Base-by-base conservation (phyloP, 148 eudicot species). In the Dysphania ambrosioides region DNA sequence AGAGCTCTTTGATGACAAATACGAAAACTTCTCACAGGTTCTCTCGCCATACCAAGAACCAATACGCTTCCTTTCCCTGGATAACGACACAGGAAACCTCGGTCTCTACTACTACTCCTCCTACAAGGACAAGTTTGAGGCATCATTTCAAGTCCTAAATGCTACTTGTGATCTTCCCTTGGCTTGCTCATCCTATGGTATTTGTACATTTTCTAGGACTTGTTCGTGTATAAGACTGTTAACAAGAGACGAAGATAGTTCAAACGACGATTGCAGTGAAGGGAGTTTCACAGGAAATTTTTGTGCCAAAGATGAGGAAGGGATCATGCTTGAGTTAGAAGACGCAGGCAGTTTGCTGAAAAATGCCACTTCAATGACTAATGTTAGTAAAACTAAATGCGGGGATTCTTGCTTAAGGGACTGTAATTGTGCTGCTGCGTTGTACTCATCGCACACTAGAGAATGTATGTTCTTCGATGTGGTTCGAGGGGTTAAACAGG, bases 81-180 rank as follows among this genome's bases (percentile, higher is more conserved):
- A 82, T 31, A 92, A 88, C 27, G 74, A 66, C 65, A 92, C 94
- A 2, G 99, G 99, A 10, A 87, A 92, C 71, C 78, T 96, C 68
- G 91, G 90, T 4, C 71, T 96, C 5, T 96, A 92, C 70, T 86
- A 83, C 81, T 92, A 85, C 72, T 83, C 87, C 8, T 75, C 78
- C 0, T 79, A 77, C 49, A 81, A 80, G 2, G 79, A 77, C 36
- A 84, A 81, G 77, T 96, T 96, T 44, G 84, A 87, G 80, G 73
- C 87, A 30, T 90, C 96, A 1, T 90, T 82, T 76, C 83, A 81
- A 72, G 93, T 87, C 38, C 81, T 92, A 8, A 87, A 82, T 58
- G n/a, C 49, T 18, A 84, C 86, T 0, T 96, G 99, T 82, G 97
- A 92, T 77, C 89, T 92, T 53, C 99, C 99, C 8, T 64, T 89